Percentiles rank a stretch among this genome's conserved stretches.
Conservation (phyloP, 192 early-diverging fungal species). For the Coemansia javaensis region DNA sequence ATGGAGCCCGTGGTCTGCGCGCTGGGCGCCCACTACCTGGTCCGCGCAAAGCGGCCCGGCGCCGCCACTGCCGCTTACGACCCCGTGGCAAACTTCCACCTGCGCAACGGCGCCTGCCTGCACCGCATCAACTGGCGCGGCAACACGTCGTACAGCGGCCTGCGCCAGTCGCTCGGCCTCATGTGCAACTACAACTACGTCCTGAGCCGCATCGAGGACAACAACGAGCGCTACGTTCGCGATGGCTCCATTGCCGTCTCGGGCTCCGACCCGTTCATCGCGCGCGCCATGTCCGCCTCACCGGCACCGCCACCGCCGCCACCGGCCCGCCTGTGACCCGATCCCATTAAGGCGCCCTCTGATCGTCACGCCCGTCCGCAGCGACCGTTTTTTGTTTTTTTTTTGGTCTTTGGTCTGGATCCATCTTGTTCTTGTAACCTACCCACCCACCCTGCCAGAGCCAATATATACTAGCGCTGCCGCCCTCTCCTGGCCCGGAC, state of each 20-base stretch:
- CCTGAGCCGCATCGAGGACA: constrained; percentile 67
- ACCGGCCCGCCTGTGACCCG: constrained; percentile 8
- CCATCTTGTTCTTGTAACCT: no score
- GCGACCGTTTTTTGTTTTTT: no score
- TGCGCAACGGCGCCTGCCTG: constrained; percentile 89
- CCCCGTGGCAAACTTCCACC: constrained; percentile 94
- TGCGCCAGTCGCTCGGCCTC: constrained; percentile 82
- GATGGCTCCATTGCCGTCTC: constrained; percentile 59
- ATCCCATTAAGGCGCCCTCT: no score
- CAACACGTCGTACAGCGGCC: constrained; percentile 74
- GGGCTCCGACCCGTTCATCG: constrained; percentile 30
- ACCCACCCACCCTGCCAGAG: no score
- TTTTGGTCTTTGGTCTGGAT: no score
- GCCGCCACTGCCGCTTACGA: constrained; percentile 61
- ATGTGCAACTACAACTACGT: constrained; percentile 95
- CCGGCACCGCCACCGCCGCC: background rate
- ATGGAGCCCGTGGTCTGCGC: constrained; percentile 40
- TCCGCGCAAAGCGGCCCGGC: constrained; percentile 25
- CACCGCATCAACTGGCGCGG: constrained; percentile 86
- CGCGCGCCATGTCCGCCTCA: no score
- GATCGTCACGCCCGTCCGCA: no score
- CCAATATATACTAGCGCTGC: no score
- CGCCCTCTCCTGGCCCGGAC: no score
- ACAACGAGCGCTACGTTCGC: constrained; percentile 70
- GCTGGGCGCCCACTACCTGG: constrained; percentile 43